Evolutionary conservation across 176 grass and related monocot species (phyloP).

Genomic region (Hyparrhenia diplandra): DNA sequence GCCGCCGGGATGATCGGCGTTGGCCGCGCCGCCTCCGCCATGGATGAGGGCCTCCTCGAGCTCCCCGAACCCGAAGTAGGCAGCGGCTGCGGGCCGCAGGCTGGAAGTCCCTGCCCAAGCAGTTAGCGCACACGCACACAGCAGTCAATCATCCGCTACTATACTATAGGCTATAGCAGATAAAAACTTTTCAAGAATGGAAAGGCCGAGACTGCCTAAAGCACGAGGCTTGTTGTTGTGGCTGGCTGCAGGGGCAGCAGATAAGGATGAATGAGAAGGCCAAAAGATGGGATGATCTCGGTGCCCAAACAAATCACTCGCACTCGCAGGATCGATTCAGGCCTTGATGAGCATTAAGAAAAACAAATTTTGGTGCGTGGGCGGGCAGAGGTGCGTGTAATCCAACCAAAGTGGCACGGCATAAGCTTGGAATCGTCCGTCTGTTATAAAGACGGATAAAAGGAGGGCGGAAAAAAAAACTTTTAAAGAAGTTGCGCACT

Average conservation of each 20-base stretch:
- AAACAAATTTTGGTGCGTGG: conserved; percentile 46
- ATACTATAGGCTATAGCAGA: no score
- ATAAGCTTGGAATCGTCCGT: conserved; percentile 59
- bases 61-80: conserved; percentile 71
- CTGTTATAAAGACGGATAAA: conserved; percentile 70
- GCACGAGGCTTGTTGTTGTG: background rate
- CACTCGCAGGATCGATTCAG: conserved; percentile 40
- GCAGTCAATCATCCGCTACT: no score
- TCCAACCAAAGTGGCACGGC: conserved; percentile 50
- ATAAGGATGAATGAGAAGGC: conserved; percentile 53
- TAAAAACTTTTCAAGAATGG: conserved; percentile 54
- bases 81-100: conserved; percentile 47
- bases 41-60: conserved; percentile 89
- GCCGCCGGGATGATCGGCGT: conserved; percentile 20
- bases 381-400: conserved; percentile 58
- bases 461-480: conserved; percentile 3
- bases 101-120: conserved; percentile 67
- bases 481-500: conserved; percentile 18
- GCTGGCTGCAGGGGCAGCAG: conserved; percentile 8
- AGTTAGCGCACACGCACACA: conserved; percentile 51
- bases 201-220: conserved; percentile 40
- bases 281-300: conserved; percentile 20
- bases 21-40: conserved; percentile 30
- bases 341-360: conserved; percentile 41
- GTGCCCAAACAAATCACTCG: conserved; percentile 30